Evolutionary conservation across 2,329 filamentous ascomycete genomes (phyloP), one percentile per base, ranked within the genome.

Genomic region (Cryphonectria naterciae): DNA sequence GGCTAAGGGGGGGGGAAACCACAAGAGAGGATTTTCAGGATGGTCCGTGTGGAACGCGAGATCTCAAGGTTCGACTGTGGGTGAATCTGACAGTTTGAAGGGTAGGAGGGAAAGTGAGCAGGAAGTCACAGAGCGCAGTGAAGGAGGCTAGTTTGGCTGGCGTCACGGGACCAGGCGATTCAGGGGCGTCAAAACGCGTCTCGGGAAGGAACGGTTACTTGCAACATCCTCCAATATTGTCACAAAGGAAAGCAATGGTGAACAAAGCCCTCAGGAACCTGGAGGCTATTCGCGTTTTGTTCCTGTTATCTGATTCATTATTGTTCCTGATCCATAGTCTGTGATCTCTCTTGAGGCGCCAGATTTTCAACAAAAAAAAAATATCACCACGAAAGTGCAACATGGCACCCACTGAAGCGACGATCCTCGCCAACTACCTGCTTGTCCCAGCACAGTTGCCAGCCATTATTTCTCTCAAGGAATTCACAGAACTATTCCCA

Each of bases 401-500:
- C 72, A 94, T 94, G 91, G 84, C 92, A 4, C 90, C 92, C 11
- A 91, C 90, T 61, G 94, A 97, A 82, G 85, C 88, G 69, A 87
- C 89, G 39, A 92, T 97, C 74, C 87, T 97, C 67, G 86, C 86
- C 77, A 91, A 92, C 80, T 97, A 95, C 79, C 88, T 97, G 71
- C 87, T 97, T 49, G 86, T 91, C 41, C 92, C 94, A 17, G 91
- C 93, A 10, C 87, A 92, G 39, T 85, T 97, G 52, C 91, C 92
- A 58, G 87, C 91, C 74, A 88, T 94, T 77, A 84, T 94, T 75
- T 91, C 93, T 10, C 86, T 94, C 63, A 85, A 90, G 70, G 88
- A 93, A 74, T 97, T 97, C 83, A 89, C 88, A 60, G 86, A 90
- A 39, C 86, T 95, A 58, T 96, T 97, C 77, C 93, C 94, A 15